Conservation (phyloP, 371 early-diverging fungal genomes). For the Actinomortierella ambigua region DNA sequence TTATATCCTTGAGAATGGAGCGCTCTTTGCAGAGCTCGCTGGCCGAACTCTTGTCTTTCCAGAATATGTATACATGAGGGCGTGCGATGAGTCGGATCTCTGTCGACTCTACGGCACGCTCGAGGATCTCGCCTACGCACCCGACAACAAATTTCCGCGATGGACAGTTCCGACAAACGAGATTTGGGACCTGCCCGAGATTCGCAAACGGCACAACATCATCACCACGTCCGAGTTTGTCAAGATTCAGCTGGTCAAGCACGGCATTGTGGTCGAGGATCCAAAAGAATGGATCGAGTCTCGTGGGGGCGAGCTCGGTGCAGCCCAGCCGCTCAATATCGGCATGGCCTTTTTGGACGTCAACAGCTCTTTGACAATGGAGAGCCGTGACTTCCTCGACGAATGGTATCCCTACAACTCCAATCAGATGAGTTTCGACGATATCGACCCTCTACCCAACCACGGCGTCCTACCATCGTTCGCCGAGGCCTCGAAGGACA, state of each 20-base stretch:
- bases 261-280: constrained; percentile 2
- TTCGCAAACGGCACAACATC: not conserved
- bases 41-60: no score
- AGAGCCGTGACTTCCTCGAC: not conserved
- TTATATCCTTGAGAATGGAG: no score
- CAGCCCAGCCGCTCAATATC: not conserved
- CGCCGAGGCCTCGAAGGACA: not conserved
- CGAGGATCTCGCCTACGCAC: no score
- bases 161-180: no score
- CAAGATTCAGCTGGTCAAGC: constrained; percentile 1
- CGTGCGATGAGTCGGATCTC: no score
- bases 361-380: not conserved
- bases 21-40: no score
- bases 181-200: constrained; percentile 1
- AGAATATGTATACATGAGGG: no score
- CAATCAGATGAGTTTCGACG: not conserved
- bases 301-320: not conserved
- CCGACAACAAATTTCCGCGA: no score
- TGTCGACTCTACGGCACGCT: no score
- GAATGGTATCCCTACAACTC: not conserved
- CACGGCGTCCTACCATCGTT: not conserved
- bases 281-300: constrained; percentile 2
- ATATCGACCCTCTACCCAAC: not conserved
- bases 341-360: not conserved
- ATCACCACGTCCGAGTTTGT: constrained; percentile 1